A percentile compares a stretch with the other conserved stretches of the same genome.
These are phyloP conservation scores for Phoma sp. DNA, from an alignment of 2,329 filamentous ascomycete genomes.

Conservation along the genomic window DNA sequence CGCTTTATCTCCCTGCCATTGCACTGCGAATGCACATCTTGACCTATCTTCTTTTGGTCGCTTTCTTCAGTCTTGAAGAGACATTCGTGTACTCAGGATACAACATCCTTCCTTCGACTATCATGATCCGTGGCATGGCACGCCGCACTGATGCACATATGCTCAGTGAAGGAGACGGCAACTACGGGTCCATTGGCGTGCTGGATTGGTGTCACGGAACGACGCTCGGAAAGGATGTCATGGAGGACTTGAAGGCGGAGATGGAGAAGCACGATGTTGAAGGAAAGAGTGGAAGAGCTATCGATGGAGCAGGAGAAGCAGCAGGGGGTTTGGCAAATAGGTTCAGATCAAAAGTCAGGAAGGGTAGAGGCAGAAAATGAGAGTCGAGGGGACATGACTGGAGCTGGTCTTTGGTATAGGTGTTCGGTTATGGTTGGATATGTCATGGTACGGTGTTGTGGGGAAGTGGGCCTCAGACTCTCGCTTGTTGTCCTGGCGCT, in stretches of 20 bases:
- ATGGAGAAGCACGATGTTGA: constrained; percentile 62
- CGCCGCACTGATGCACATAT: constrained; percentile 66
- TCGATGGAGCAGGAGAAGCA: constrained; percentile 41
- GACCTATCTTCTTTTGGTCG: constrained; percentile 71
- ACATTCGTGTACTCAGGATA: constrained; percentile 73
- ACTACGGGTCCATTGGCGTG: constrained; percentile 68
- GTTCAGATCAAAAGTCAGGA: constrained; percentile 36
- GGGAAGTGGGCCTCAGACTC: constrained; percentile 9
- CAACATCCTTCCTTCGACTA: constrained; percentile 63
- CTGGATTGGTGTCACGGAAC: constrained; percentile 51
- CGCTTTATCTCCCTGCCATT: constrained; percentile 69
- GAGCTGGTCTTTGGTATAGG: not conserved
- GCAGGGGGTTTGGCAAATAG: constrained; percentile 39
- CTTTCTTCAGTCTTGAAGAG: constrained; percentile 70
- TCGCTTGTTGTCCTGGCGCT: constrained; percentile 10
- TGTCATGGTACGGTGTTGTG: constrained; percentile 1
- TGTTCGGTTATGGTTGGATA: not conserved
- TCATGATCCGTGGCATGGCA: constrained; percentile 64
- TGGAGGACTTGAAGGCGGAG: constrained; percentile 62
- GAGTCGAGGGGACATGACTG: not conserved
- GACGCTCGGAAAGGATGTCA: constrained; percentile 62
- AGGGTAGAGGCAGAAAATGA: constrained; percentile 36
- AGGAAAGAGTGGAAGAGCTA: constrained; percentile 48
- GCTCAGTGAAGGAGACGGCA: constrained; percentile 61
- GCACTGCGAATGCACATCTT: constrained; percentile 73